phyloP scores from a whole-genome alignment of 768 basidiomycete genomes.

The Phlegmacium glaucopus region DNA sequence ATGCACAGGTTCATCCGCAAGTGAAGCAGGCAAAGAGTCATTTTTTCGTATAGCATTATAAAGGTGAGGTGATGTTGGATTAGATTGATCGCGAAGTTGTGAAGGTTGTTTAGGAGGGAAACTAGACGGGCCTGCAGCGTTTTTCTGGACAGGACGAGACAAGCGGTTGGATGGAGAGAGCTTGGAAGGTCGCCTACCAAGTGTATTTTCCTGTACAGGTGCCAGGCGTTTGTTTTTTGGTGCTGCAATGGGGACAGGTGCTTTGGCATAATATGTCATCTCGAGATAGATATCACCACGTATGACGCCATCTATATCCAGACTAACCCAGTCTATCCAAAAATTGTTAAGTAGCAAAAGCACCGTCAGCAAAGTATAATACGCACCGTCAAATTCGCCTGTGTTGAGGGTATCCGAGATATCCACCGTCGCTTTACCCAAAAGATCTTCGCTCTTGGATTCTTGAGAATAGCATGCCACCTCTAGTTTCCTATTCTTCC shows the following conservation, averaged over 20 bases:
- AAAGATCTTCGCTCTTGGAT: slow-evolving; percentile 61
- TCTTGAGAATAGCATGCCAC: slow-evolving; percentile 84
- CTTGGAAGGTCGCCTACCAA: slow-evolving; percentile 52
- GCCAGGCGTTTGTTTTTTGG: slow-evolving; percentile 16
- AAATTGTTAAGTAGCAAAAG: background rate
- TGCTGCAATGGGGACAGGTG: slow-evolving; percentile 41
- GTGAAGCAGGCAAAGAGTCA: background rate
- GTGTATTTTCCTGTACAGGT: slow-evolving; percentile 19
- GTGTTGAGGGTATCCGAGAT: slow-evolving; percentile 76
- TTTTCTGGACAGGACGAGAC: slow-evolving; percentile 37
- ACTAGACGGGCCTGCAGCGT: slow-evolving; percentile 22
- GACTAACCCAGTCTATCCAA: slow-evolving; percentile 31
- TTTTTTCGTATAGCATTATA: slow-evolving; percentile 1
- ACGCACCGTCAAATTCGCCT: slow-evolving; percentile 90
- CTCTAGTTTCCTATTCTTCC: slow-evolving; percentile 58
- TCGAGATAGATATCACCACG: slow-evolving; percentile 90
- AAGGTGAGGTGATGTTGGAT: background rate
- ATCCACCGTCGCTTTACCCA: slow-evolving; percentile 75
- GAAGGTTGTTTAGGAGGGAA: slow-evolving; percentile 9
- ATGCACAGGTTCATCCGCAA: background rate
- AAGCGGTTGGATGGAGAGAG: slow-evolving; percentile 48
- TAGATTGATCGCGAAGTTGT: slow-evolving; percentile 1
- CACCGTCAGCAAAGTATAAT: background rate
- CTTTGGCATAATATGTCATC: slow-evolving; percentile 87
- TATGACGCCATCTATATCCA: slow-evolving; percentile 44